These are phyloP conservation scores for Solanum ossicruentum DNA, from an alignment of 257 asterid genomes.

Conservation along the genomic window DNA sequence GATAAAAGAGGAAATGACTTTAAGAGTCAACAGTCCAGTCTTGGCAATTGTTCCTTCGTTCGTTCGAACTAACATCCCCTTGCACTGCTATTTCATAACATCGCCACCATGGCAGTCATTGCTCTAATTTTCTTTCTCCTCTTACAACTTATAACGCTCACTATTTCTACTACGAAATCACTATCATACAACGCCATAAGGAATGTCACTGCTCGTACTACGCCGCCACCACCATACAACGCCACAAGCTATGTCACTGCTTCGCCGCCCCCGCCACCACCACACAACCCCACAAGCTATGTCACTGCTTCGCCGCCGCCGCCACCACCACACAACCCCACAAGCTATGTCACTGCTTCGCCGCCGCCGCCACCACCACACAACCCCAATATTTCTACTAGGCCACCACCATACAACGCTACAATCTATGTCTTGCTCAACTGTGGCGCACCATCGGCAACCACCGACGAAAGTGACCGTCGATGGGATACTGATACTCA, in stretches of 20 bases:
- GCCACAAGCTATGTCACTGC: no score
- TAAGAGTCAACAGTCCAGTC: neutral
- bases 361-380: neutral
- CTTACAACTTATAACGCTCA: neutral
- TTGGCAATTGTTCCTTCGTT: neutral
- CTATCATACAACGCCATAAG: no score
- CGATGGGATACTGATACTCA: constrained; percentile 31
- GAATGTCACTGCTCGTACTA: no score
- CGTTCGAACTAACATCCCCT: neutral
- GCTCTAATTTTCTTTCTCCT: constrained; percentile 3
- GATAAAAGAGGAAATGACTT: neutral
- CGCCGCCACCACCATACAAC: no score
- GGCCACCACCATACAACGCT: constrained; percentile 9
- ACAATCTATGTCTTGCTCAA: constrained; percentile 30
- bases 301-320: no score
- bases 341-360: neutral
- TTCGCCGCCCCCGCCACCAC: no score
- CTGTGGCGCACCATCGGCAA: constrained; percentile 22
- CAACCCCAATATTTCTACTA: no score
- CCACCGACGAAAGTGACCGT: neutral
- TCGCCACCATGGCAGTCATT: neutral
- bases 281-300: no score
- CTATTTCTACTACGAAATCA: neutral
- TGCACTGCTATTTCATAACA: neutral
- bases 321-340: constrained; percentile 4